Base-by-base conservation (phyloP, 768 basidiomycete genomes). In the Pisolithus sp. region DNA sequence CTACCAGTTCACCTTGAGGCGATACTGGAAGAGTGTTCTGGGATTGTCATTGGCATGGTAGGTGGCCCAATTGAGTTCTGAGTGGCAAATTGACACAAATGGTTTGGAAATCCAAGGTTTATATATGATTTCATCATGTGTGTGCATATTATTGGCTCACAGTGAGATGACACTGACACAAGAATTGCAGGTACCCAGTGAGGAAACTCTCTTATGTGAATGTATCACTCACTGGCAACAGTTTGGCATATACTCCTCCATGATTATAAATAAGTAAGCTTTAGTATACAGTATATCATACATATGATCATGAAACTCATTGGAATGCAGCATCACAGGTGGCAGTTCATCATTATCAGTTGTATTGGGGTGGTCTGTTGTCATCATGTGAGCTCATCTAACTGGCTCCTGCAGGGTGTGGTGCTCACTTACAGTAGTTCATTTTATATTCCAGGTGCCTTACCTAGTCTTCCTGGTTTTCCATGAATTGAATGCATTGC, bases 171-270 rank as follows among this genome's bases (percentile, higher is more conserved):
- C 26, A 12, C 36, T 56, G 39, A 48, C 26, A 26, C 24, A 17
- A 49, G 40, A 37, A 18, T 34, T 50, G 26, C 53, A 85, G 82
- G 38, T 85, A 86, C 69, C 83, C 83, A 15, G 85, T 86, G 54
- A 66, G 83, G 69, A 39, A 21, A 7, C 48, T 5, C 38, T n/a
- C n/a, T n/a, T 37, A 5, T 34, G 0, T 31, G 41, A 50, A 26
- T 17, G 30, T 6, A 7, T 38, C 39, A 52, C 53, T 49, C 53
- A 28, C 37, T 20, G 26, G 56, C 41, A 3, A 28, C 56, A 87
- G 82, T 92, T 93, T 62, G 83, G 85, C 26, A 70, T 94, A 53
- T 95, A 86, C 68, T 83, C 90, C 23, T 84, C 87, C 2, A 83
- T 83, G 12, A 79, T 94, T 58, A 75, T 89, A 6, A 68, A 84